These are phyloP conservation scores for Skeletonema grethae DNA, from an alignment of 108 stramenopile species.

Conservation along the genomic window DNA sequence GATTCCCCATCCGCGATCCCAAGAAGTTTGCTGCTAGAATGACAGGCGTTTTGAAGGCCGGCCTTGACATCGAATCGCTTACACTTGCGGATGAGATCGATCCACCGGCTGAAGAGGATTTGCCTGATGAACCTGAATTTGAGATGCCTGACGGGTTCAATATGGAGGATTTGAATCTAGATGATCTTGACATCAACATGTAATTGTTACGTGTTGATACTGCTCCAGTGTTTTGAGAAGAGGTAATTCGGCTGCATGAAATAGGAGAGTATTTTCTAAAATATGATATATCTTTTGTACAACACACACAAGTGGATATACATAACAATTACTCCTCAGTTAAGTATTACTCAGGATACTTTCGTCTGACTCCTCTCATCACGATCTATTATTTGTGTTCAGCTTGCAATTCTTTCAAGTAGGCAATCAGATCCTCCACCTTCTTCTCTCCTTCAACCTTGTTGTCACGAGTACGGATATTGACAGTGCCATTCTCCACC, in stretches of 20 bases:
- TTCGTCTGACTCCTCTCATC: too few relatives aligned
- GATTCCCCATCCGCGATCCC: slow-evolving; percentile 89
- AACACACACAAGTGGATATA: too few relatives aligned
- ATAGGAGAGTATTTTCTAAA: background rate
- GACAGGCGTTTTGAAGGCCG: slow-evolving; percentile 76
- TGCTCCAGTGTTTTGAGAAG: background rate
- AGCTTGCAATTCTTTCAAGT: slow-evolving; percentile 63
- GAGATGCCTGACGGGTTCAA: slow-evolving; percentile 49
- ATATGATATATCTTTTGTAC: background rate
- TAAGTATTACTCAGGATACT: background rate
- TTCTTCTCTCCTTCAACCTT: slow-evolving; percentile 91
- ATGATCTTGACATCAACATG: slow-evolving; percentile 5
- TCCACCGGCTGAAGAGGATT: slow-evolving; percentile 89
- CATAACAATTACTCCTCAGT: background rate
- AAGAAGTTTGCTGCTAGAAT: slow-evolving; percentile 89
- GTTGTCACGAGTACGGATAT: slow-evolving; percentile 93
- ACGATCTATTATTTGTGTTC: slow-evolving; percentile 19
- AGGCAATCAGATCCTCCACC: slow-evolving; percentile 80
- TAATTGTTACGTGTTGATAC: background rate
- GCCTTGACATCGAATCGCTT: slow-evolving; percentile 82
- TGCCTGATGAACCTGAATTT: slow-evolving; percentile 80
- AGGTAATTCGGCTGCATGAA: background rate
- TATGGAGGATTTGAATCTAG: slow-evolving; percentile 57
- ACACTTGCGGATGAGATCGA: slow-evolving; percentile 91
- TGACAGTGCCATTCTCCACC: slow-evolving; percentile 85